These are phyloP conservation scores for Coniosporium tulheliwenetii DNA, from an alignment of 2,329 filamentous ascomycete species.

Conservation along the genomic window DNA sequence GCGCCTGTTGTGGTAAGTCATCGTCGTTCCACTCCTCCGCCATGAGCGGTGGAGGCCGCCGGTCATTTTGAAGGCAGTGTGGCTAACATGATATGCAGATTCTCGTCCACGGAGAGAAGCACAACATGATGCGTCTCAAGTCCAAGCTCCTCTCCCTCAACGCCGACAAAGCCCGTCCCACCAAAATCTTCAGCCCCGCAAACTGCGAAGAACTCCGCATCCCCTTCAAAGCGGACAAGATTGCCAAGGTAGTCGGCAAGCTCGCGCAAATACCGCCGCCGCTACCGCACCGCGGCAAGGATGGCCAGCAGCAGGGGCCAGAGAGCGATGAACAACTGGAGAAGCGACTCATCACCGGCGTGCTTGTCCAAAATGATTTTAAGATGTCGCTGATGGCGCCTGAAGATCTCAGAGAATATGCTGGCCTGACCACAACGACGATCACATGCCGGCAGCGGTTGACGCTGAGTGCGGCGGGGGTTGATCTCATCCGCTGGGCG, in stretches of 20 bases:
- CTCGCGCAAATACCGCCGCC: conserved; percentile 70
- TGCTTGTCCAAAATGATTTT: conserved; percentile 94
- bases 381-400: conserved; percentile 95
- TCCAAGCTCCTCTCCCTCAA: conserved; percentile 91
- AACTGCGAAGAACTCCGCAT: conserved; percentile 94
- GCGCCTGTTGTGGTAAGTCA: conserved; percentile 78
- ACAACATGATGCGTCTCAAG: conserved; percentile 95
- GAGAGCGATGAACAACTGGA: conserved; percentile 30
- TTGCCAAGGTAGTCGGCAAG: conserved; percentile 90
- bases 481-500: conserved; percentile 86
- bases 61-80: conserved; percentile 2
- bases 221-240: conserved; percentile 88
- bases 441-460: conserved; percentile 87
- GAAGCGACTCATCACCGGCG: conserved; percentile 59
- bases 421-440: conserved; percentile 88
- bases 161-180: conserved; percentile 60
- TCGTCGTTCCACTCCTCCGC: background rate
- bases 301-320: conserved; percentile 10
- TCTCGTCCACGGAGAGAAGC: conserved; percentile 88
- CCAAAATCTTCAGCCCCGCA: conserved; percentile 83
- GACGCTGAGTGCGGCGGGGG: conserved; percentile 70
- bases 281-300: conserved; percentile 13
- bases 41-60: too few species aligned
- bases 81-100: conserved; percentile 41
- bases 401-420: conserved; percentile 89